These are phyloP conservation scores for Quercus mongolica DNA, from an alignment of 306 rosid genomes.

Conservation along the genomic window DNA sequence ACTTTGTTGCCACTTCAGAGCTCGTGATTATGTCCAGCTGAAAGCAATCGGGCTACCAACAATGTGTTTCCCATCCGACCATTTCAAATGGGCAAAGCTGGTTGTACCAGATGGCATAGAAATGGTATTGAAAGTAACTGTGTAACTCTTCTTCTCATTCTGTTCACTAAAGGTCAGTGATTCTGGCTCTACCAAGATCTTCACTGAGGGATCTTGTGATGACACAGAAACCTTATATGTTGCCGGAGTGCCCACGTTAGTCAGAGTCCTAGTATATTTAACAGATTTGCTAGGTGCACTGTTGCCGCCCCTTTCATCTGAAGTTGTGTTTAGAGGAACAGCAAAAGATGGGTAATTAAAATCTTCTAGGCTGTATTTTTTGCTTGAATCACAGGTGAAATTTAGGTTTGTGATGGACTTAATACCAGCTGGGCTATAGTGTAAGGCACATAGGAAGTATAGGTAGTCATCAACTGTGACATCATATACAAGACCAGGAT, in stretches of 20 bases:
- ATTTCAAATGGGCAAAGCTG: constrained; percentile 64
- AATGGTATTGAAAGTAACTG: constrained; percentile 54
- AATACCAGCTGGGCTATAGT: constrained; percentile 47
- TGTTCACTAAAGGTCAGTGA: constrained; percentile 45
- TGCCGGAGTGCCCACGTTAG: constrained; percentile 65
- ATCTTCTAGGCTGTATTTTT: constrained; percentile 59
- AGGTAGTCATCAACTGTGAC: constrained; percentile 57
- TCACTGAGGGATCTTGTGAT: constrained; percentile 43
- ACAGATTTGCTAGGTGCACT: constrained; percentile 31
- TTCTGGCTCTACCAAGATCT: constrained; percentile 65
- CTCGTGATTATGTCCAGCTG: constrained; percentile 56
- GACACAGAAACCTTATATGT: constrained; percentile 55
- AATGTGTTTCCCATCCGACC: constrained; percentile 83
- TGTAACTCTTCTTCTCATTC: constrained; percentile 60
- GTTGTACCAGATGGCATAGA: constrained; percentile 59
- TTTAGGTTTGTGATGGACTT: constrained; percentile 42
- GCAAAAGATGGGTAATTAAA: constrained; percentile 89
- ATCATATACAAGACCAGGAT: constrained; percentile 90
- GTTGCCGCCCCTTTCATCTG: constrained; percentile 42
- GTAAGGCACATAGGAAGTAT: constrained; percentile 75
- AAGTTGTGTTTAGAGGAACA: constrained; percentile 61
- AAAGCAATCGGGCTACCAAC: constrained; percentile 80
- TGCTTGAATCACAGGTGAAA: constrained; percentile 49
- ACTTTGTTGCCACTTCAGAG: constrained; percentile 8
- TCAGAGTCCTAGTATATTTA: constrained; percentile 59